These are phyloP conservation scores for Phytopythium montanum DNA, from an alignment of 352 stramenopile genomes.

Conservation along the genomic window DNA sequence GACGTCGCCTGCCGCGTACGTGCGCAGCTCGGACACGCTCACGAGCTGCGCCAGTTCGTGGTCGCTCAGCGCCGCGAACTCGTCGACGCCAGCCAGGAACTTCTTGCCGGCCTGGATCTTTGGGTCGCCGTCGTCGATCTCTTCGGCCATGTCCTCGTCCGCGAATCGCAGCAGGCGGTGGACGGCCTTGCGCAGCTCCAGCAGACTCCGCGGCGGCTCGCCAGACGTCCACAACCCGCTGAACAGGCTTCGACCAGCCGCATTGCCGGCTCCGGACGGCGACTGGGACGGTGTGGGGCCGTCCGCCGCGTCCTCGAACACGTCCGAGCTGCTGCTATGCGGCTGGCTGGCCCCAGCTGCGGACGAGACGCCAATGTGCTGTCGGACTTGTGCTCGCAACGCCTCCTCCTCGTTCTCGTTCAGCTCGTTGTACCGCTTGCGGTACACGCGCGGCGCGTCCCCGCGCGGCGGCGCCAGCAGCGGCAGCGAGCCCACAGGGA, in stretches of 20 bases:
- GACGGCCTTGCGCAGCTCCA: conserved; percentile 27
- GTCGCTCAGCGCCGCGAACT: conserved; percentile 51
- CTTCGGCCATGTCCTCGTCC: conserved; percentile 48
- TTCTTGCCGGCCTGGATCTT: conserved; percentile 51
- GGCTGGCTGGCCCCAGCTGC: background rate
- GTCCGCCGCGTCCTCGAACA: conserved; percentile 4
- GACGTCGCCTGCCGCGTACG: conserved; percentile 33
- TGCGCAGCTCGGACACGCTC: conserved; percentile 35
- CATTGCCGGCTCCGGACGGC: background rate
- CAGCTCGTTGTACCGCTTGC: conserved; percentile 40
- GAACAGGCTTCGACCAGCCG: conserved; percentile 13
- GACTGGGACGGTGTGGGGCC: background rate
- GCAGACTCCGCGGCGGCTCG: conserved; percentile 10
- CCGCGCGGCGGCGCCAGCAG: conserved; percentile 31
- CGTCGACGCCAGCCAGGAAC: conserved; percentile 49
- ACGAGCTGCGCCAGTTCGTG: conserved; percentile 54
- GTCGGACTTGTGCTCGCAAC: conserved; percentile 37
- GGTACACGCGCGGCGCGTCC: conserved; percentile 28
- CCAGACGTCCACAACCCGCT: conserved; percentile 19
- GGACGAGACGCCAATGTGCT: conserved; percentile 29
- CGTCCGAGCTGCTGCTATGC: conserved; percentile 10
- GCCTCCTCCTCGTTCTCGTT: conserved; percentile 44
- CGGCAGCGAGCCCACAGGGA: conserved; percentile 18
- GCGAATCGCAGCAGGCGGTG: conserved; percentile 40
- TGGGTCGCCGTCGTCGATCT: conserved; percentile 46